These are phyloP conservation scores for Nigrospora sphaerica DNA, from an alignment of 2,329 filamentous ascomycete genomes.

Conservation along the genomic window DNA sequence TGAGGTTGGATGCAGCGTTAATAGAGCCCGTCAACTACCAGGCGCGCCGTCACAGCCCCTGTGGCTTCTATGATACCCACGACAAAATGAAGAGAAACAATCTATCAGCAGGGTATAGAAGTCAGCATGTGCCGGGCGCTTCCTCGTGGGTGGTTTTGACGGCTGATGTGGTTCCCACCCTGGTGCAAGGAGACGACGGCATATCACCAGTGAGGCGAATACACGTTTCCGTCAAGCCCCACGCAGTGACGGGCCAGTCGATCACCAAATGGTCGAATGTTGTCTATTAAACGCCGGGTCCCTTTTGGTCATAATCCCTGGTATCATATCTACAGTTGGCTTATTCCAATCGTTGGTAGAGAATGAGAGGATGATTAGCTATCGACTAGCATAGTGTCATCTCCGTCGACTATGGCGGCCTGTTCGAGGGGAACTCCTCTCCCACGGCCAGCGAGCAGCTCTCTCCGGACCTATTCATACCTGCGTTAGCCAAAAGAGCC, in stretches of 20 bases:
- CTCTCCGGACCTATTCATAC: constrained; percentile 56
- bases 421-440: constrained; percentile 66
- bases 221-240: too few relatives aligned
- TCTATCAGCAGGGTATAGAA: background rate
- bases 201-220: too few relatives aligned
- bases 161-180: too few relatives aligned
- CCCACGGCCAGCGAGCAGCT: constrained; percentile 81
- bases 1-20: background rate
- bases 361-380: constrained; percentile 2
- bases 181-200: too few relatives aligned
- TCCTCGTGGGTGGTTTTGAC: too few relatives aligned
- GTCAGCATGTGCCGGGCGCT: background rate
- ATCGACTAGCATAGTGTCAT: constrained; percentile 86
- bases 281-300: constrained; percentile 2
- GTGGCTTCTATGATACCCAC: constrained; percentile 2
- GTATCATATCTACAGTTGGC: constrained; percentile 1
- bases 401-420: constrained; percentile 56
- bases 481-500: too few relatives aligned
- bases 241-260: background rate
- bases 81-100: background rate
- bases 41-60: background rate
- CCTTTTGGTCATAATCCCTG: constrained; percentile 2
- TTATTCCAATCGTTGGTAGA: background rate
- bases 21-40: too few relatives aligned
- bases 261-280: background rate